Base-by-base conservation (phyloP, 352 stramenopile genomes). In the Salisapilia sapeloensis region DNA sequence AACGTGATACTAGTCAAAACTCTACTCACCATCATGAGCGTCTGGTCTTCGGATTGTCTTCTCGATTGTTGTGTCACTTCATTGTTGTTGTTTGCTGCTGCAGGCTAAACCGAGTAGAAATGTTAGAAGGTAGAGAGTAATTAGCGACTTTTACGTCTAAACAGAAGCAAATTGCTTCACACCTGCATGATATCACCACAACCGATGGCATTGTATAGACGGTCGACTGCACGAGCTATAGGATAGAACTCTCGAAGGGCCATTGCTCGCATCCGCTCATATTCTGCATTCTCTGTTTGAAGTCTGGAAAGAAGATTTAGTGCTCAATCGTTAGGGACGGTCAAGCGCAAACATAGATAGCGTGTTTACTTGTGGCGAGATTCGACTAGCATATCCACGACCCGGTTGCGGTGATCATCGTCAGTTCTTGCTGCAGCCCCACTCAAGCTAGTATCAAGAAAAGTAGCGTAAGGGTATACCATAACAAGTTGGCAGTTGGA, bases 151-250 rank as follows among this genome's bases (percentile, higher is more conserved):
- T n/a, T 25, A 12, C 19, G 45, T 39, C 45, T 52, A 28, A 2
- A 16, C 12, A 18, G 1, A 6, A 10, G 15, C 13, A 27, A 2
- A 22, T 8, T 29, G n/a, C n/a, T 11, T 23, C 46, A 20, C 48
- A 81, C 63, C 31, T 60, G 64, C 38, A 81, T 64, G 33, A 86
- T 60, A n/a, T 83, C 66, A 40, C 82, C 82, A 53, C 70, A 86
- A 6, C 67, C 67, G 0, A 86, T 48, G 0, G 64, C 50, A 29
- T 86, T 86, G 54, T 86, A 86, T 4, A 83, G 44, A 1, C 63
- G 60, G 17, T 86, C 70, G 14, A 86, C 70, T 8, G 72, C 51
- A 6, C 70, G 58, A 4, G 70, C 64, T 21, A 81, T 60, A 14
- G 70, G 67, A 24, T 78, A 61, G 35, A 86, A 86, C 42, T 86